These are phyloP conservation scores for Rhodocollybia butyracea DNA, from an alignment of 768 basidiomycete species.

Conservation along the genomic window DNA sequence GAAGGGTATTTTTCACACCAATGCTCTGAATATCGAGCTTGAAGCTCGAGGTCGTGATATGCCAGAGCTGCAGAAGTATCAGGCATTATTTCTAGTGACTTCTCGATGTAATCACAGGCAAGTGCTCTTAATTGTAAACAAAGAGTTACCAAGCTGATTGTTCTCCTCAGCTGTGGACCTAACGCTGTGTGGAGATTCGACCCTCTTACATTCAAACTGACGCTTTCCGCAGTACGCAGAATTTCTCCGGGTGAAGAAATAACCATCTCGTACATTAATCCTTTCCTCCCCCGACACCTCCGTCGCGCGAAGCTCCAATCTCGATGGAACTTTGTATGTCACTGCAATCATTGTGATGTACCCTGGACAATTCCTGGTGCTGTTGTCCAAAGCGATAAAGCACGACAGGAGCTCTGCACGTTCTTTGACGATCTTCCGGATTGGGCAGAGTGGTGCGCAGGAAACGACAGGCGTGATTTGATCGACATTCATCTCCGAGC, in stretches of 20 bases:
- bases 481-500: conserved; percentile 2
- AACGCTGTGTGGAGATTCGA: conserved; percentile 4
- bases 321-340: neutral
- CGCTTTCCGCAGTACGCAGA: neutral
- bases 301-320: neutral
- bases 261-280: conserved; percentile 5
- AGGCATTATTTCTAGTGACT: neutral
- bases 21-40: neutral
- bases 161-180: conserved; percentile 1
- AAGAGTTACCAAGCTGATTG: neutral
- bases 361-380: neutral
- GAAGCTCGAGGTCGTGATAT: neutral
- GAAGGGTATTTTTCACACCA: neutral
- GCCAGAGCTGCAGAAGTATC: neutral
- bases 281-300: neutral
- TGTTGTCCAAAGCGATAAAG: conserved; percentile 1
- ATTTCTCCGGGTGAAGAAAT: neutral
- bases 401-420: neutral
- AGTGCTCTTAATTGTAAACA: neutral
- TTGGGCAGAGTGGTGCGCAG: conserved; percentile 4
- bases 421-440: neutral
- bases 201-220: neutral
- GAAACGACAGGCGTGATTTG: neutral
- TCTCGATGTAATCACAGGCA: conserved; percentile 6
- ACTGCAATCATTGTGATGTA: conserved; percentile 1